These are phyloP conservation scores for Fusarium sp. DNA, from an alignment of 2,329 filamentous ascomycete species.

Conservation along the genomic window DNA sequence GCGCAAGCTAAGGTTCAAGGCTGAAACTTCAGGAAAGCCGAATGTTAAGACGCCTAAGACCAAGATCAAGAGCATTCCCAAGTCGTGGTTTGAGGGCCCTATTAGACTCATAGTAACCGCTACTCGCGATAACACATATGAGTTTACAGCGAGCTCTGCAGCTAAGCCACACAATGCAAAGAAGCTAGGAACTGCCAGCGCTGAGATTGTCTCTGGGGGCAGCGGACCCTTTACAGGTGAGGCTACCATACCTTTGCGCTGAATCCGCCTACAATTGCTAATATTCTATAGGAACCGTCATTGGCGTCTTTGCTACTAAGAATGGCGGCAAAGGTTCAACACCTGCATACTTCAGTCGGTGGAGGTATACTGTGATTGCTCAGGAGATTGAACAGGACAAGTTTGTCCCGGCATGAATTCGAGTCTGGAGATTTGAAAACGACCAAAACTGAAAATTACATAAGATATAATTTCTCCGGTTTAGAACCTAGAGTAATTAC, in stretches of 20 bases:
- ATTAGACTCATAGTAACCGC: neutral
- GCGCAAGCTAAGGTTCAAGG: neutral
- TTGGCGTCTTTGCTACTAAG: neutral
- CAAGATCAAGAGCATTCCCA: neutral
- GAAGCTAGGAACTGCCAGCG: neutral
- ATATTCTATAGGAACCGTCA: neutral
- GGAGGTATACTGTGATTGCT: neutral
- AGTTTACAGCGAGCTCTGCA: fast-evolving
- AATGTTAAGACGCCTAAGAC: neutral
- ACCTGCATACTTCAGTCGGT: neutral
- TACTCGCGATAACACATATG: neutral
- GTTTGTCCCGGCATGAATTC: neutral
- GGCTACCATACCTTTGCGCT: no score
- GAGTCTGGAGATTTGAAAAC: neutral
- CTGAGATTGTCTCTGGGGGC: neutral
- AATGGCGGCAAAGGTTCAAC: neutral
- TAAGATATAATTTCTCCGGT: neutral
- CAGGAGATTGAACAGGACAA: neutral
- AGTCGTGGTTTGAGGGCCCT: neutral
- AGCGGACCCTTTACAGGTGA: neutral
- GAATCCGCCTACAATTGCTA: neutral
- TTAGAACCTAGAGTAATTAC: no score
- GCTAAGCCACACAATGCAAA: neutral
- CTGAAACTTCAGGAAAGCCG: neutral
- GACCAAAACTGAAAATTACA: neutral